phyloP scores from a whole-genome alignment of 257 asterid genomes.

The Solanum sitiens region DNA sequence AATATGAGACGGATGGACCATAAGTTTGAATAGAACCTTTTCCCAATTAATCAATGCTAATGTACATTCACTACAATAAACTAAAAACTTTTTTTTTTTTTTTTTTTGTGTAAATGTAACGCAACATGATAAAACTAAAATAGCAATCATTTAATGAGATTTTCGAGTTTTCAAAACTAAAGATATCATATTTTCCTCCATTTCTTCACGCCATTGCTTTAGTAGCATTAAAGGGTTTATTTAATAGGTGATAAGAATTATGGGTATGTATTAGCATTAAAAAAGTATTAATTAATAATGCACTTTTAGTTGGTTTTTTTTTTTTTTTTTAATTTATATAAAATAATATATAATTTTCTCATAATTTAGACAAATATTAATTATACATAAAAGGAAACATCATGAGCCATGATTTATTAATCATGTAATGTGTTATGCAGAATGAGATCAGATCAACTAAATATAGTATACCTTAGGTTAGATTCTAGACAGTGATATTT shows the following conservation, averaged over 20 bases:
- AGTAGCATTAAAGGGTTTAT: background rate
- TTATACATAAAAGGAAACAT: background rate
- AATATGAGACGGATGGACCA: too few relatives aligned
- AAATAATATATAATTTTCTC: rapidly evolving
- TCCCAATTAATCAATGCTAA: too few relatives aligned
- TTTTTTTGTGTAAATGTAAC: too few relatives aligned
- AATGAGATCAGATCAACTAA: background rate
- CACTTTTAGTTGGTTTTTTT: too few relatives aligned
- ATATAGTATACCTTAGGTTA: background rate
- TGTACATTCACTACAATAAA: too few relatives aligned
- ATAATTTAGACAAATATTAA: background rate
- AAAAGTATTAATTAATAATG: too few relatives aligned
- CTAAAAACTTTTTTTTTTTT: too few relatives aligned
- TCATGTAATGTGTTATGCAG: background rate
- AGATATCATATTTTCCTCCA: background rate
- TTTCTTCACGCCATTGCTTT: background rate
- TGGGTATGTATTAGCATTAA: too few relatives aligned
- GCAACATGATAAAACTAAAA: background rate
- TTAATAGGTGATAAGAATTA: background rate
- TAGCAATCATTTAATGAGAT: background rate
- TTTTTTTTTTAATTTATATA: too few relatives aligned
- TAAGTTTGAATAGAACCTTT: too few relatives aligned
- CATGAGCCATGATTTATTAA: background rate
- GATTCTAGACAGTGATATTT: background rate
- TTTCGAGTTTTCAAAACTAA: background rate